phyloP scores from a whole-genome alignment of 2,329 filamentous ascomycete species.

The Colletotrichum sojae region DNA sequence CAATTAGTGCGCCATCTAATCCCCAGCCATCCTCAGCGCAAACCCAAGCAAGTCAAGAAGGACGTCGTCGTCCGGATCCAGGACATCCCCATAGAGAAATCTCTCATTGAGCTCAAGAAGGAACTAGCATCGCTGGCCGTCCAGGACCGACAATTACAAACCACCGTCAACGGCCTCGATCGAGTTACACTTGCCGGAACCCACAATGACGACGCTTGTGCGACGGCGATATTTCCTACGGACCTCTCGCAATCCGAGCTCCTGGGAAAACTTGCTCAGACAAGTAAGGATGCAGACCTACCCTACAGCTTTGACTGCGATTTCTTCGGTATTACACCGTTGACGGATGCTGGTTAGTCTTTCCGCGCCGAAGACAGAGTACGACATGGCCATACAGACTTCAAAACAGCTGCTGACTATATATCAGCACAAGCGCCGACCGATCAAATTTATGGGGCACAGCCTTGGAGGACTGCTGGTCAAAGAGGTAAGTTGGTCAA shows the following conservation, averaged over 20 bases:
- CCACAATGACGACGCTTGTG: background rate
- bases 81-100: background rate
- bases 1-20: too few relatives aligned
- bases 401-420: background rate
- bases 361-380: constrained; percentile 38
- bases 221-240: background rate
- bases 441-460: constrained; percentile 46
- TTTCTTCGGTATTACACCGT: constrained; percentile 46
- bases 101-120: background rate
- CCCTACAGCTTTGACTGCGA: constrained; percentile 38
- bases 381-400: background rate
- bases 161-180: background rate
- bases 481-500: constrained; percentile 43
- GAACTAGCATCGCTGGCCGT: background rate
- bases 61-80: background rate
- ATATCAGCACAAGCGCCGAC: constrained; percentile 38
- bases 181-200: background rate
- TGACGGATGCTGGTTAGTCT: too few relatives aligned
- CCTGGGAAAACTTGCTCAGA: background rate
- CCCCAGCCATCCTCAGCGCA: too few relatives aligned
- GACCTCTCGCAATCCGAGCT: background rate
- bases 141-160: background rate
- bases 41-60: background rate
- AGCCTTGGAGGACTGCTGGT: constrained; percentile 47
- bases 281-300: background rate